phyloP scores from a whole-genome alignment of 768 basidiomycete genomes.

The Tulasnella sp. region DNA sequence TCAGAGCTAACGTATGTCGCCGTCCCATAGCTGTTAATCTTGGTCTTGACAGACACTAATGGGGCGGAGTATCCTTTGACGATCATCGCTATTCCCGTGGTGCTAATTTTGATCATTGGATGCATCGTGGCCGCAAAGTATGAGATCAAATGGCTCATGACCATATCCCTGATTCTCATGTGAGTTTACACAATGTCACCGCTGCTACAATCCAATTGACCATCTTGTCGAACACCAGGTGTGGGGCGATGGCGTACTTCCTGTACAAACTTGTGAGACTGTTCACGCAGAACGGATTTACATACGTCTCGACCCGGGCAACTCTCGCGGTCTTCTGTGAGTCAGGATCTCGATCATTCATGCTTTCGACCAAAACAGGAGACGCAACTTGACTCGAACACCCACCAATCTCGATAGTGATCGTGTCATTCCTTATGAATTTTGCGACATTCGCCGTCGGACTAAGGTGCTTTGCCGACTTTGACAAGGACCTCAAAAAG shows the following conservation, averaged over 20 bases:
- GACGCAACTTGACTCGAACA: no score
- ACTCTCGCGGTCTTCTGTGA: conserved; percentile 74
- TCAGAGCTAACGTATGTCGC: not conserved
- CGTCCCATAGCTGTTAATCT: conserved; percentile 55
- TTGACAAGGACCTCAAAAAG: conserved; percentile 61
- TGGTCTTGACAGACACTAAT: conserved; percentile 47
- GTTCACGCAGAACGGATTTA: conserved; percentile 42
- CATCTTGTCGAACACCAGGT: conserved; percentile 34
- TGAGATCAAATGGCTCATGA: conserved; percentile 63
- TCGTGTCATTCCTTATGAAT: conserved; percentile 63
- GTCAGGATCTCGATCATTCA: conserved; percentile 22
- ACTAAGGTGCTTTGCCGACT: conserved; percentile 68
- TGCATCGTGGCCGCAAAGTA: conserved; percentile 63
- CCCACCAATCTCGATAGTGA: conserved; percentile 35
- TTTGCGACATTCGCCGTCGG: conserved; percentile 67
- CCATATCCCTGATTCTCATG: conserved; percentile 1
- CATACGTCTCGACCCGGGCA: conserved; percentile 63
- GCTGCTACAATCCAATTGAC: not conserved
- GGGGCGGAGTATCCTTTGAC: conserved; percentile 75
- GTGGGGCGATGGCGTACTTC: conserved; percentile 42
- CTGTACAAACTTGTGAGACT: conserved; percentile 82
- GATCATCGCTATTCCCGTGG: conserved; percentile 71
- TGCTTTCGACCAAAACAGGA: no score
- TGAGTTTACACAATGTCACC: not conserved
- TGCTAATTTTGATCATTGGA: conserved; percentile 50